A percentile compares a stretch with the other conserved stretches of the same genome.
Conservation (phyloP, 129 eudicot genomes). For the Saussurea involucrata region DNA sequence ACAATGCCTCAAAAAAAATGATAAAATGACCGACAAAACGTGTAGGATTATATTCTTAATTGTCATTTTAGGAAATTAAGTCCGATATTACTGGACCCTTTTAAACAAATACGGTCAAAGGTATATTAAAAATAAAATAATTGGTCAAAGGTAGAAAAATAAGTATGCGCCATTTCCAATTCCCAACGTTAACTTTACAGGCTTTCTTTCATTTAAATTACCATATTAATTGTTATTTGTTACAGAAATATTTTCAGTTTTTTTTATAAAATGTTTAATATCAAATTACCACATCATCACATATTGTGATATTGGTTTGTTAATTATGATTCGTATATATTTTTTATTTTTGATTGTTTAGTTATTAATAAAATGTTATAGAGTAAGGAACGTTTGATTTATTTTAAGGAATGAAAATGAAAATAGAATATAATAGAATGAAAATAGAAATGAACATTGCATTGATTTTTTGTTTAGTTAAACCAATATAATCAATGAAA, state of each 20-base stretch:
- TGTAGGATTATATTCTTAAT: neutral
- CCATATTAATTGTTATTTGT: neutral
- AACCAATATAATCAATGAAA: too few species aligned
- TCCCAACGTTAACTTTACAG: slow-evolving; percentile 53
- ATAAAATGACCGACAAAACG: neutral
- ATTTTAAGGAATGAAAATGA: too few species aligned
- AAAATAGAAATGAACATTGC: too few species aligned
- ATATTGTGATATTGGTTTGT: too few species aligned
- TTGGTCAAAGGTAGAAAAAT: slow-evolving; percentile 44
- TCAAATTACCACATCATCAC: neutral
- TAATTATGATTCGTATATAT: too few species aligned
- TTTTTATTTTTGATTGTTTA: too few species aligned
- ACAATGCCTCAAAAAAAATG: too few species aligned
- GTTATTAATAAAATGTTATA: too few species aligned
- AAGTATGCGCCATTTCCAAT: slow-evolving; percentile 26
- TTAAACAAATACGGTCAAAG: neutral
- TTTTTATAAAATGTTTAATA: too few species aligned
- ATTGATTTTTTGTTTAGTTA: too few species aligned
- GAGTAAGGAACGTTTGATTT: too few species aligned
- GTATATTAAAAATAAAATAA: slow-evolving; percentile 37
- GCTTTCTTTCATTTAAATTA: slow-evolving; percentile 29
- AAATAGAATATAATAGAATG: too few species aligned
- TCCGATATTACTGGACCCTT: neutral
- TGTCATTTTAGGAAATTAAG: neutral
- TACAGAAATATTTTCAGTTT: neutral